Evolutionary conservation across 805 yeast genomes (phyloP).

Genomic region (Candida andamanensis): DNA sequence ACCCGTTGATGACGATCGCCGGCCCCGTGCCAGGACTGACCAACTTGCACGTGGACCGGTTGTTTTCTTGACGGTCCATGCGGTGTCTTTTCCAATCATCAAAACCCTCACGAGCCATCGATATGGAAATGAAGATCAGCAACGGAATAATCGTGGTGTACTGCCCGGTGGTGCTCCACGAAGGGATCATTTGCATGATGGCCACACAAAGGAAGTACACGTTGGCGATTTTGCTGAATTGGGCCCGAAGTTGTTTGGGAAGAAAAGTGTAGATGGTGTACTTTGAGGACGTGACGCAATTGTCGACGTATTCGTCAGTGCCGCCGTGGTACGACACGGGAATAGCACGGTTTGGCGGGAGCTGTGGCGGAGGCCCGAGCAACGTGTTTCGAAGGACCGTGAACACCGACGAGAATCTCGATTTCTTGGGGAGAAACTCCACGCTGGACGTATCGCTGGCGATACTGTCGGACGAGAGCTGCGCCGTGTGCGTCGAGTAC

Average conservation of each 20-base stretch:
- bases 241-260: conserved; percentile 86
- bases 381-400: conserved; percentile 41
- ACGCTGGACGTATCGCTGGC: too few relatives aligned
- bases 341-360: conserved; percentile 58
- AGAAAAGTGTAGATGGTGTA: conserved; percentile 76
- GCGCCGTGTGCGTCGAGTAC: conserved; percentile 13
- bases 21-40: conserved; percentile 31
- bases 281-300: conserved; percentile 79
- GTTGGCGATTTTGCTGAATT: conserved; percentile 90
- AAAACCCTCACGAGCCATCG: conserved; percentile 88
- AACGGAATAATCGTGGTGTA: conserved; percentile 91
- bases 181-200: conserved; percentile 90
- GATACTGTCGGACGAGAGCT: conserved; percentile 25
- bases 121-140: conserved; percentile 76
- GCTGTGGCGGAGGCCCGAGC: conserved; percentile 50
- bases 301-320: conserved; percentile 68
- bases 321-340: conserved; percentile 25
- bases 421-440: too few relatives aligned
- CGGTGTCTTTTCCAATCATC: conserved; percentile 88
- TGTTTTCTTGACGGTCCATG: conserved; percentile 82
- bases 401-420: too few relatives aligned
- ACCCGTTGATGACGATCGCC: conserved; percentile 26
- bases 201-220: conserved; percentile 86
- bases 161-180: conserved; percentile 96
- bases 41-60: conserved; percentile 26